These are phyloP conservation scores for Rhizopogon roseolus DNA, from an alignment of 768 basidiomycete genomes.

Conservation along the genomic window DNA sequence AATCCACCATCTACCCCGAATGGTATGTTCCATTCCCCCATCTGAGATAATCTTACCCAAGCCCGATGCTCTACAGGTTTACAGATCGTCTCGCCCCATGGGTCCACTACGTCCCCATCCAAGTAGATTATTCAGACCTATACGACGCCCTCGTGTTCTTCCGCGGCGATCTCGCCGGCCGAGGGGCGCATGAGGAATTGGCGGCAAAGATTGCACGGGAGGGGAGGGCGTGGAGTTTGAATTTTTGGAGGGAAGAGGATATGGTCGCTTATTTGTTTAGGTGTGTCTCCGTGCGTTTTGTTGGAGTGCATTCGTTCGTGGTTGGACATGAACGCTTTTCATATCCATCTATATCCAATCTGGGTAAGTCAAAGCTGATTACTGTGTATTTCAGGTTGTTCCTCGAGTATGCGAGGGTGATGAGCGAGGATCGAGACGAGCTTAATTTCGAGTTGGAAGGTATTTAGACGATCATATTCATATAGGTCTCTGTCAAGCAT, in stretches of 20 bases:
- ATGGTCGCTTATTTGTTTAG: slow-evolving; percentile 50
- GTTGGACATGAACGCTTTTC: no score
- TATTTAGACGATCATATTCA: not conserved
- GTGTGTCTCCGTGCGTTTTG: slow-evolving; percentile 19
- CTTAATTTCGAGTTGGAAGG: slow-evolving; percentile 18
- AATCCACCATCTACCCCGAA: slow-evolving; percentile 63
- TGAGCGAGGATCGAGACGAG: slow-evolving; percentile 37
- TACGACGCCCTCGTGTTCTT: slow-evolving; percentile 40
- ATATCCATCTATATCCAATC: no score
- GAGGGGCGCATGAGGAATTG: slow-evolving; percentile 51
- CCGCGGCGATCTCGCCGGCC: no score
- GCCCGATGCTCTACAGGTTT: slow-evolving; percentile 29
- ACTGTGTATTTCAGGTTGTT: no score
- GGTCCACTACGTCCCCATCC: slow-evolving; percentile 65
- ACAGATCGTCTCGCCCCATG: slow-evolving; percentile 51
- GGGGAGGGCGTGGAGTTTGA: slow-evolving; percentile 48
- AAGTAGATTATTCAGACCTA: slow-evolving; percentile 56
- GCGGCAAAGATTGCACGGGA: slow-evolving; percentile 46
- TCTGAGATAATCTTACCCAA: not conserved
- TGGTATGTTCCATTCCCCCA: slow-evolving; percentile 33
- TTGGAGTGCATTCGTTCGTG: no score
- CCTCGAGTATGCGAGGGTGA: slow-evolving; percentile 18
- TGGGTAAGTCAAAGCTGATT: no score
- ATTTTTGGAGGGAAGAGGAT: slow-evolving; percentile 54
- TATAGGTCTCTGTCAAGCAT: no score